Conservation (phyloP, 345 rosid genomes). For the Syzygium oleosum region DNA sequence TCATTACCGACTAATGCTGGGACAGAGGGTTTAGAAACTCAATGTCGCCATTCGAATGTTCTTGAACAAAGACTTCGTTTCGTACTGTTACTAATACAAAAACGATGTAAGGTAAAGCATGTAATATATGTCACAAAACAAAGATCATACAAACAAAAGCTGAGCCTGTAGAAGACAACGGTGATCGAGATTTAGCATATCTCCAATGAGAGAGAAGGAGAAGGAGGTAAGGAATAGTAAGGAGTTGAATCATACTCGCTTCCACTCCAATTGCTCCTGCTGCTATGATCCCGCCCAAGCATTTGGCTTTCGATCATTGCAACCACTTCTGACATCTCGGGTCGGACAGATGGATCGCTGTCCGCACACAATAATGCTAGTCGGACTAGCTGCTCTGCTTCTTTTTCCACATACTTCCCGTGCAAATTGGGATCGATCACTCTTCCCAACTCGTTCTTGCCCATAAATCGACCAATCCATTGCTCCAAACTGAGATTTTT, state of each 20-base stretch:
- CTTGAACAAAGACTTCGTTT: neutral
- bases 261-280: neutral
- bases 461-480: neutral
- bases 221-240: neutral
- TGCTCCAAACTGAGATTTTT: neutral
- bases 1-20: neutral
- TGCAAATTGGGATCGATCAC: neutral
- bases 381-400: neutral
- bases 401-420: neutral
- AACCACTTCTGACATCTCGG: neutral
- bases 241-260: neutral
- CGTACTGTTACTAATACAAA: neutral
- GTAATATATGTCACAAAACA: neutral
- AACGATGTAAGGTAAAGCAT: neutral
- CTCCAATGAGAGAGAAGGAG: neutral
- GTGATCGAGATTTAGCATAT: neutral
- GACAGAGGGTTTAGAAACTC: neutral
- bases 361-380: neutral
- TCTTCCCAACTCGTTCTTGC: neutral
- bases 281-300: neutral
- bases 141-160: neutral
- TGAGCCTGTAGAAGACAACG: neutral
- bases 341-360: neutral
- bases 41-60: neutral
- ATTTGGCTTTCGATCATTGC: neutral